phyloP scores from a whole-genome alignment of 2,329 filamentous ascomycete genomes.

The Xylaria digitata region DNA sequence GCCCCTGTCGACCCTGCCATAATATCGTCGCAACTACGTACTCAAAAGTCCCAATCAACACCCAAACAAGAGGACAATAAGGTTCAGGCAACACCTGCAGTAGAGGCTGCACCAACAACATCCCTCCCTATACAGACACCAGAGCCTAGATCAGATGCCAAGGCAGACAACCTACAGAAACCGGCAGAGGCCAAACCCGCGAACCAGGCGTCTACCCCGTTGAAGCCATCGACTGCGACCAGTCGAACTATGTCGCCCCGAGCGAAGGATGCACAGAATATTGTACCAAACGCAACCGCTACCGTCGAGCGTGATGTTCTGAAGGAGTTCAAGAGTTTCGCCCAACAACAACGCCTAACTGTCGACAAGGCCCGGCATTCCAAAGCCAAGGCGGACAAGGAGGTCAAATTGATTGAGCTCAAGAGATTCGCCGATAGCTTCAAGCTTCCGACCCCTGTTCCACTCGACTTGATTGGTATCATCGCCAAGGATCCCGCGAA shows the following conservation, averaged over 20 bases:
- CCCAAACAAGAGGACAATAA: conserved; percentile 55
- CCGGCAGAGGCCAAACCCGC: conserved; percentile 43
- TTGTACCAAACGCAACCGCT: conserved; percentile 64
- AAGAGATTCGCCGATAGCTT: conserved; percentile 96
- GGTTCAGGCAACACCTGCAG: conserved; percentile 41
- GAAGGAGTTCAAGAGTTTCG: conserved; percentile 73
- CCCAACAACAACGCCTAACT: conserved; percentile 65
- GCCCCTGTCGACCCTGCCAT: conserved; percentile 88
- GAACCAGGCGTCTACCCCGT: conserved; percentile 44
- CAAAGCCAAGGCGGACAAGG: conserved; percentile 80
- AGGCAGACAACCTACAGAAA: conserved; percentile 47
- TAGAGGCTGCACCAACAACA: conserved; percentile 39
- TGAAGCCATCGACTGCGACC: conserved; percentile 53
- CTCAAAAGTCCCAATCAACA: conserved; percentile 55
- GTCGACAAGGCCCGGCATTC: conserved; percentile 67
- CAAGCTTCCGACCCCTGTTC: conserved; percentile 93
- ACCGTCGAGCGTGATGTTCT: conserved; percentile 72
- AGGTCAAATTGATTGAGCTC: conserved; percentile 90
- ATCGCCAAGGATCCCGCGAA: conserved; percentile 96
- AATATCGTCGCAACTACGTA: conserved; percentile 83
- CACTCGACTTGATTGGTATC: conserved; percentile 90
- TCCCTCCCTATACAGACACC: conserved; percentile 47
- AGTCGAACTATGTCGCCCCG: conserved; percentile 57
- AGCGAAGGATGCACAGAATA: conserved; percentile 53
- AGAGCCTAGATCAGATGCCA: conserved; percentile 51